Base-by-base conservation (phyloP, 129 eudicot species). In the Tagetes erecta region DNA sequence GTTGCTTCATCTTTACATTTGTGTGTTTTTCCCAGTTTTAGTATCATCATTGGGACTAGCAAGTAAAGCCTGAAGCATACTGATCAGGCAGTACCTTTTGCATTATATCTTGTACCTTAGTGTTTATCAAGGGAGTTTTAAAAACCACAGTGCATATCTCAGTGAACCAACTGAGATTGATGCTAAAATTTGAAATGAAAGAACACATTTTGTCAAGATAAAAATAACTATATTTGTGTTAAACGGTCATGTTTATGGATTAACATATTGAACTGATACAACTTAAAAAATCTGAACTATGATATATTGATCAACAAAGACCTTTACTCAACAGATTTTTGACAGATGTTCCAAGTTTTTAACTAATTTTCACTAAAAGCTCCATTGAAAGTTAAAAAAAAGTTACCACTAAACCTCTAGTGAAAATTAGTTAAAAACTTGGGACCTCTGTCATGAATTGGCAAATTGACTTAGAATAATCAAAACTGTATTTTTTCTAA, bases 1-100 rank as follows among this genome's bases (percentile, higher is more conserved):
- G 60, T 63, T 64, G 64, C 68, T 47, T 74, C 68, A 74, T 62
- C 79, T 14, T 59, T 78, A 67, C 41, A 49, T 72, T 33, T 49
- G 41, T 76, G 83, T 79, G 83, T 79, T 72, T 64, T 72, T 72
- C 74, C 58, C 41, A 58, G 51, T 57, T 49, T 47, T 12, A 70
- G 81, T 78, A 78, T 78, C 71, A 69, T 70, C 64, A 60, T 78
- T 47, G 81, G 71, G 81, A 7, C 11, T 46, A 70, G 55, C 42
- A 70, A 70, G 70, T 35, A 52, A 38, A 57, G 64, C 35, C 42
- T 77, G 34, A 46, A 68, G 14, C 67, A 66, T 76, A 45, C 5
- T 51, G 79, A 4, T 49, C 46, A 8, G 9, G 69, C 36, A 14
- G 42, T 78, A 60, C 56, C 71, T 70, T 60, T 78, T 30, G 65